Evolutionary conservation across 2,329 filamentous ascomycete species (phyloP), one percentile per base, ranked within the genome.

Genomic region (Ceratocystis smalleyi): DNA sequence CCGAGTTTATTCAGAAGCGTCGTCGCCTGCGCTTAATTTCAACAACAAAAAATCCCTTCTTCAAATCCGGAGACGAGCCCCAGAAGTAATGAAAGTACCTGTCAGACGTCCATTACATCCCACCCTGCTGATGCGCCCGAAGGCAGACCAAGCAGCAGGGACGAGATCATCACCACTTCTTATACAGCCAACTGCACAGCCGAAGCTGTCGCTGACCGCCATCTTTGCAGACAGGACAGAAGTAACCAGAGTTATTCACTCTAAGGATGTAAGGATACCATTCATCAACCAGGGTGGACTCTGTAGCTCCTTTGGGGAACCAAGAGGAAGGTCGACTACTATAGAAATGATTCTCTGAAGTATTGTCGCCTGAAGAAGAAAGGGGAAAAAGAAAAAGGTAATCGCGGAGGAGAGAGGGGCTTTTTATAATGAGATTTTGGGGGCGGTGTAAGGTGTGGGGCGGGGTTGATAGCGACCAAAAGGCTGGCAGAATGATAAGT

Each of bases 271-370:
- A 89, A 89, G 87, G 89, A 89, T 86, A 83, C 88, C 72, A 77
- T 76, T 95, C 89, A 94, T 95, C 89, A 89, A 88, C 88, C 89
- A 90, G 89, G 88, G 85, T 92, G 83, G 84, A 84, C 83, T 90
- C 87, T 92, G 87, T 90, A 83, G 88, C 91, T 95, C 81, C 81
- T 87, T 83, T 91, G 82, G 84, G 84, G 83, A 92, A 87, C 85
- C 89, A 87, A 94, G 88, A 89, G 85, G 82, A 81, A 66, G 82
- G 87, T 91, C 85, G 85, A 89, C 82, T 86, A 91, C 90, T 96
- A 91, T 91, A 95, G 88, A 95, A 95, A 89, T 89, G 89, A 92
- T 92, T 91, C 88, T 90, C 77, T 64, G 65, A 66, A 66, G 65
- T 66, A 66, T 66, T 66, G 65, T 66, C 65, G 62, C 65, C 65